Conservation (phyloP, 2,329 filamentous ascomycete genomes). For the Calonectria hongkongensis region DNA sequence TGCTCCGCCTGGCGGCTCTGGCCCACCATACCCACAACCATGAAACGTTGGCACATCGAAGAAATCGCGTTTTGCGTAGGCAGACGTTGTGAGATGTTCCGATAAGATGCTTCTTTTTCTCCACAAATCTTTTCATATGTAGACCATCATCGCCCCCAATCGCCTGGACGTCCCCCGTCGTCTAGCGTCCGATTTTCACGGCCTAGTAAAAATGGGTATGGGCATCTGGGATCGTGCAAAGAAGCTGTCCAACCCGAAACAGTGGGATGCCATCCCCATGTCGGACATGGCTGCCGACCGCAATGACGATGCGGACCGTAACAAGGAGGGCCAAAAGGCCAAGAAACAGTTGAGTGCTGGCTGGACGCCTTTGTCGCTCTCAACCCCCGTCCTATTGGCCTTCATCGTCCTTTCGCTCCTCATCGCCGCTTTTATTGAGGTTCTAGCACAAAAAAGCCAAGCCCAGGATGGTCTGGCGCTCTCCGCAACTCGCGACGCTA, state of each 20-base stretch:
- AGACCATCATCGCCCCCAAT: no score
- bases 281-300: neutral
- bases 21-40: no score
- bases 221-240: no score
- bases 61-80: no score
- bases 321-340: neutral
- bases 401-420: slow-evolving; percentile 4
- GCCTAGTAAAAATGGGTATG: no score
- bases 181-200: no score
- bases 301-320: neutral
- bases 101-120: no score
- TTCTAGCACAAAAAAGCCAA: slow-evolving; percentile 1
- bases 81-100: no score
- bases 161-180: no score
- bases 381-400: neutral
- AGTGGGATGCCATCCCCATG: neutral
- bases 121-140: no score
- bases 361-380: neutral
- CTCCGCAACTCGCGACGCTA: neutral
- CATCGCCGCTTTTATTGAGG: neutral
- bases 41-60: no score
- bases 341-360: neutral
- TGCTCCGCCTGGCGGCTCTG: no score
- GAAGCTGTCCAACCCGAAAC: neutral
- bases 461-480: neutral